phyloP scores from a whole-genome alignment of 2,329 filamentous ascomycete genomes.

The Sporothrix euskadiensis region DNA sequence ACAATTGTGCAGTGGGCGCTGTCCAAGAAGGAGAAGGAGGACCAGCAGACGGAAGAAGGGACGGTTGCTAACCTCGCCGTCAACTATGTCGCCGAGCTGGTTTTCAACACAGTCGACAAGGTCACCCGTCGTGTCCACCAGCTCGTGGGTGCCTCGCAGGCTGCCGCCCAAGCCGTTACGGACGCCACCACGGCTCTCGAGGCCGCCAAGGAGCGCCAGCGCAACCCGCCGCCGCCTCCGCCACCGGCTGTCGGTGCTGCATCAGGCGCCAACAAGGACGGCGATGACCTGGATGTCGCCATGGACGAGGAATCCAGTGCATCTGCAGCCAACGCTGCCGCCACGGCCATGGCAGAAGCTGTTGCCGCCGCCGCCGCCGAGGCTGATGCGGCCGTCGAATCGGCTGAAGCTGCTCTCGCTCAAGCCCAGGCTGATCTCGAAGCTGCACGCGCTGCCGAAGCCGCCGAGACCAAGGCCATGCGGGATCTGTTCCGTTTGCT shows the following conservation, averaged over 20 bases:
- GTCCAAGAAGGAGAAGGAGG: neutral
- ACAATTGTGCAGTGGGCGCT: constrained; percentile 91
- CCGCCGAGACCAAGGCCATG: constrained; percentile 71
- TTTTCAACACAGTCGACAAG: constrained; percentile 84
- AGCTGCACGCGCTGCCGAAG: constrained; percentile 62
- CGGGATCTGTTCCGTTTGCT: constrained; percentile 77
- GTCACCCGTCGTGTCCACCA: constrained; percentile 84
- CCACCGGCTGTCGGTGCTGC: neutral
- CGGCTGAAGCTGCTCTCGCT: constrained; percentile 39
- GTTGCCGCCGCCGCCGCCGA: constrained; percentile 39
- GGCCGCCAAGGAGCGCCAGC: constrained; percentile 48
- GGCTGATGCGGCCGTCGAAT: constrained; percentile 26
- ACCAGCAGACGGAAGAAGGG: neutral
- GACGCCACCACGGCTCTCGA: constrained; percentile 32
- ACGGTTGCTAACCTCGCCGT: constrained; percentile 59
- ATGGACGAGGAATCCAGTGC: constrained; percentile 33
- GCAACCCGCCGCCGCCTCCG: constrained; percentile 32
- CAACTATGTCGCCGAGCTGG: constrained; percentile 83
- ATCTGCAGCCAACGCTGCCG: constrained; percentile 15
- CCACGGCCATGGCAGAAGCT: constrained; percentile 47
- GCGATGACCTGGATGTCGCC: constrained; percentile 46
- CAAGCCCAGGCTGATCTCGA: constrained; percentile 31
- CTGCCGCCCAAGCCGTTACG: constrained; percentile 38
- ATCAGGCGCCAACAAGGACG: constrained; percentile 1
- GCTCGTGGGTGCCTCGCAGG: constrained; percentile 55